Base-by-base conservation (phyloP, 2,329 filamentous ascomycete species). In the Trichophyton benhamiae region DNA sequence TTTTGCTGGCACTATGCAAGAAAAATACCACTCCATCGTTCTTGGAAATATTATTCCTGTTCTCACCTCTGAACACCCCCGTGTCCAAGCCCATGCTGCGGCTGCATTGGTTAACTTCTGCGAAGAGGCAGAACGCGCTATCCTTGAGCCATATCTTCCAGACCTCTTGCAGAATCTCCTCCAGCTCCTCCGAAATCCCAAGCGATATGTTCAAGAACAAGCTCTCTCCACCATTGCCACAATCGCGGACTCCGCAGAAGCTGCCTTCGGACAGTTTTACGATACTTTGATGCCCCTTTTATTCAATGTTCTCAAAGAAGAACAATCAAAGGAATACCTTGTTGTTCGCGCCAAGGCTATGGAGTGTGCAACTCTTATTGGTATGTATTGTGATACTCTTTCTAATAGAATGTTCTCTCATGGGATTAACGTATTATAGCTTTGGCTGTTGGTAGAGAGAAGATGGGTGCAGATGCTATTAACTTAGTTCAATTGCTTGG, bases 81-180 rank as follows among this genome's bases (percentile, higher is more conserved):
- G 94, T 63, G 94, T 99, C 64, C 95, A 97, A 77, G 92, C 94
- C 1, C 94, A 99, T 72, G 94, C 94, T 8, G 94, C 94, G 15
- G 94, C 94, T n/a, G 94, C 94, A 4, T 82, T 99, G 11, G 94
- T 99, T 71, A 99, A 99, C 78, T 99, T 99, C 75, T 99, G 94
- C 74, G 94, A 99, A 73, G 94, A 97, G 76, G 92, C 94, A 0
- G 92, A 99, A 74, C 96, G 95, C 77, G 83, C 83, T 60, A 87
- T 90, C 20, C 80, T 99, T 15, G 91, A 96, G 73, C 92, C 94
- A 11, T 97, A 97, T 71, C 84, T 99, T 8, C 92, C 95, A 70
- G 84, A 91, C 65, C 82, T 99, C 4, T 79, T 99, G 25, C 87
- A 84, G 42, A 88, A 92, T 66, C 82, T 99, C 11, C 89, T 96